Conservation (phyloP, 202 grass and related monocot species). For the Brachypodium distachyon region DNA sequence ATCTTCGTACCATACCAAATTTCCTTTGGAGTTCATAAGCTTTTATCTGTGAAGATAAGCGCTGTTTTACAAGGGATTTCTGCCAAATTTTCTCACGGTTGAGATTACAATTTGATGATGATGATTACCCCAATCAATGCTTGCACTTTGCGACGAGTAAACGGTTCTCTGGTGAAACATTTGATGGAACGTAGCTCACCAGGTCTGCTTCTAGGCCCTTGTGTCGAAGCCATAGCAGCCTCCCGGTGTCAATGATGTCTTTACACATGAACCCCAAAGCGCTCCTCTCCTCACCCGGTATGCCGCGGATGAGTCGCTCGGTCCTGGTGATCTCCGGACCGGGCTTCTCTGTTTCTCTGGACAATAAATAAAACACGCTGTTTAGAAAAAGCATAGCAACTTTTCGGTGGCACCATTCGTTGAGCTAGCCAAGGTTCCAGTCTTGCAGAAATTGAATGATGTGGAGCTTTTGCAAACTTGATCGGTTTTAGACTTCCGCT, state of each 20-base stretch:
- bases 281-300: conserved; percentile 42
- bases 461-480: not conserved
- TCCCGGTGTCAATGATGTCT: conserved; percentile 63
- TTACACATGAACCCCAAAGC: conserved; percentile 73
- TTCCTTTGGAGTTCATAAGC: not conserved
- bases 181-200: conserved; percentile 57
- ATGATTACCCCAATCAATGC: not conserved
- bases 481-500: not conserved
- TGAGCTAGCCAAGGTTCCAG: not conserved
- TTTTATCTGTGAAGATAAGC: not conserved
- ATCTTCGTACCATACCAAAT: not conserved
- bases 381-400: not conserved
- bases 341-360: conserved; percentile 16
- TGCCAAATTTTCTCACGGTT: not conserved
- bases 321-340: conserved; percentile 18
- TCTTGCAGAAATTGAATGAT: not conserved
- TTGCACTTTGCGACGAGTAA: conserved; percentile 56
- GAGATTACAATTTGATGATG: not conserved
- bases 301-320: conserved; percentile 46
- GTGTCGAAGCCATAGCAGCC: conserved; percentile 54
- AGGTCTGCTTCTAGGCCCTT: conserved; percentile 52
- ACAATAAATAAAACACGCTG: not conserved
- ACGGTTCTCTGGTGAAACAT: conserved; percentile 80
- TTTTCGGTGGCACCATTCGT: not conserved
- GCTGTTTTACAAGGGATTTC: not conserved